These are phyloP conservation scores for Lachnellula willkommii DNA, from an alignment of 2,329 filamentous ascomycete species.

Conservation along the genomic window DNA sequence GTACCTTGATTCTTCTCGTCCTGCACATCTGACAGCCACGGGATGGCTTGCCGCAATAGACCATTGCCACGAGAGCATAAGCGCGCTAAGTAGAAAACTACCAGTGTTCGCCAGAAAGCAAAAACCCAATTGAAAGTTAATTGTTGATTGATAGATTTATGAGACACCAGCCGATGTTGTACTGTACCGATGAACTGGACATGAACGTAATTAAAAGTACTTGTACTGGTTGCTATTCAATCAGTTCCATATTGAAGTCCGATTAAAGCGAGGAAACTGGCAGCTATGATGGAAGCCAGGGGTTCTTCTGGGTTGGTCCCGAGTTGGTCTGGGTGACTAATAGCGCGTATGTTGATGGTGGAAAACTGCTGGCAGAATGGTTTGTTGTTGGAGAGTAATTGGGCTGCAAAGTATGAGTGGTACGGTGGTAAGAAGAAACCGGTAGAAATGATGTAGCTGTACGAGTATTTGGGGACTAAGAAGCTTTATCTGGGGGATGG, in stretches of 20 bases:
- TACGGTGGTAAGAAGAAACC: slow-evolving; percentile 8
- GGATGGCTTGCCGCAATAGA: slow-evolving; percentile 62
- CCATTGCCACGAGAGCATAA: slow-evolving; percentile 42
- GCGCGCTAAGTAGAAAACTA: not conserved
- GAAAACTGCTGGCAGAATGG: not conserved
- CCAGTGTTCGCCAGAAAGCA: not conserved
- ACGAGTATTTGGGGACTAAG: slow-evolving; percentile 3
- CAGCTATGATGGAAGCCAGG: slow-evolving; percentile 10
- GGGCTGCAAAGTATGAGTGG: not conserved
- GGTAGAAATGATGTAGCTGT: slow-evolving; percentile 13
- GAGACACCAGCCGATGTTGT: too few relatives aligned
- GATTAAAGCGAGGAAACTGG: slow-evolving; percentile 17
- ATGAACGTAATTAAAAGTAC: too few relatives aligned
- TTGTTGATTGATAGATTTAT: too few relatives aligned
- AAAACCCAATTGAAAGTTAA: too few relatives aligned
- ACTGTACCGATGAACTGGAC: too few relatives aligned
- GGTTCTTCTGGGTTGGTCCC: not conserved
- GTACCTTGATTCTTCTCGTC: slow-evolving; percentile 67
- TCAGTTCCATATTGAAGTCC: too few relatives aligned
- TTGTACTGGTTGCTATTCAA: too few relatives aligned
- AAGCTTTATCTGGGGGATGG: slow-evolving; percentile 1
- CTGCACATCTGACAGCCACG: slow-evolving; percentile 70
- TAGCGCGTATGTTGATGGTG: not conserved
- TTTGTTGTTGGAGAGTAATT: too few relatives aligned
- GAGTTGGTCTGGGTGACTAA: not conserved